Evolutionary conservation across 306 rosid genomes (phyloP).

Genomic region (Rubus idaeus): DNA sequence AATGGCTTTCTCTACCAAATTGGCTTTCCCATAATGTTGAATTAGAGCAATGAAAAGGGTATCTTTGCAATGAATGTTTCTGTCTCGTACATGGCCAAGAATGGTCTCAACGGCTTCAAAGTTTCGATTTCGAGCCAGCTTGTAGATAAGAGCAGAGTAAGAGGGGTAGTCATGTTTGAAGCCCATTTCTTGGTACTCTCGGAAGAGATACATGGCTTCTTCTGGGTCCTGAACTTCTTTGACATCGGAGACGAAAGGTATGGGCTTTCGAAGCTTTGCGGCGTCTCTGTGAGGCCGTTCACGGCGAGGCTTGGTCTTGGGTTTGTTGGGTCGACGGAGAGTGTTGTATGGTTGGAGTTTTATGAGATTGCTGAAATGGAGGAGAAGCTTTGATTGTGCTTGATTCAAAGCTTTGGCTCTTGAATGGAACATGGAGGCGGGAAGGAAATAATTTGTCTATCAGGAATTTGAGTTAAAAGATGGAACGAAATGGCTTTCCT

Average conservation of each 20-base stretch:
- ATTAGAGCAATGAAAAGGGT: constrained; percentile 63
- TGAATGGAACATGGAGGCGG: constrained; percentile 33
- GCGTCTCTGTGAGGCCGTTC: constrained; percentile 23
- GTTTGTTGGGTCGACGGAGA: constrained; percentile 19
- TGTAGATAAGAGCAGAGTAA: constrained; percentile 77
- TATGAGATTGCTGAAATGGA: constrained; percentile 19
- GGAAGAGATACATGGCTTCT: constrained; percentile 68
- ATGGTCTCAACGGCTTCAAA: constrained; percentile 60
- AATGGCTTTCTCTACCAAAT: constrained; percentile 55
- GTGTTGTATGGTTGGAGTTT: constrained; percentile 19
- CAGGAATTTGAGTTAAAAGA: background rate
- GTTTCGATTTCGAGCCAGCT: constrained; percentile 67
- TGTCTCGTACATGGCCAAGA: constrained; percentile 44
- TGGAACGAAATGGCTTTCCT: too few relatives aligned
- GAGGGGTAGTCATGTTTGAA: constrained; percentile 80
- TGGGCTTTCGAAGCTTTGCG: constrained; percentile 36
- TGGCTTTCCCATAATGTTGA: constrained; percentile 59
- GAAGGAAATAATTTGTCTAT: background rate
- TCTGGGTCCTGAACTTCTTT: constrained; percentile 52
- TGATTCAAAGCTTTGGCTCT: constrained; percentile 28
- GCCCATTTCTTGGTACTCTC: constrained; percentile 53
- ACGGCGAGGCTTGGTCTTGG: constrained; percentile 10
- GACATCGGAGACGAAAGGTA: constrained; percentile 60
- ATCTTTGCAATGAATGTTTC: constrained; percentile 59
- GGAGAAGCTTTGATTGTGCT: constrained; percentile 16